phyloP scores from a whole-genome alignment of 352 stramenopile species.

The Pythium biforme region DNA sequence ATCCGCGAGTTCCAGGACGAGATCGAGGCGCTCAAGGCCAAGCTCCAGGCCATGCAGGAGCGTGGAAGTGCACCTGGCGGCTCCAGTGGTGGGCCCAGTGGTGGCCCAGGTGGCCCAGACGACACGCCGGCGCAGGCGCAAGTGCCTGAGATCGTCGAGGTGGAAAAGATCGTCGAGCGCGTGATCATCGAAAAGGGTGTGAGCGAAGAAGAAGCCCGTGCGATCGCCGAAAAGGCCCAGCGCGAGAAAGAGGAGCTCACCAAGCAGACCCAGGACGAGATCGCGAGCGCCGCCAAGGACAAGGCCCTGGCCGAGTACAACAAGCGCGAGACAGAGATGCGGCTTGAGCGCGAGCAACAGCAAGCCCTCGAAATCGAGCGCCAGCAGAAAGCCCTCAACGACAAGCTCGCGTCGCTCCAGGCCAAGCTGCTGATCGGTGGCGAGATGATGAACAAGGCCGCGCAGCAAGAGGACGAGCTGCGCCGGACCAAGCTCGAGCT shows the following conservation, averaged over 20 bases:
- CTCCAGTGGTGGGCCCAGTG: neutral
- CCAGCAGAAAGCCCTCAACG: constrained; percentile 76
- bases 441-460: constrained; percentile 93
- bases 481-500: constrained; percentile 92
- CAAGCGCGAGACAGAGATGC: constrained; percentile 82
- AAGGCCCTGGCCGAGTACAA: constrained; percentile 83
- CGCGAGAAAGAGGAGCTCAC: constrained; percentile 78
- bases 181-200: constrained; percentile 83
- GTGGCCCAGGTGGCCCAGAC: neutral
- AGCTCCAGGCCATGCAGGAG: constrained; percentile 58
- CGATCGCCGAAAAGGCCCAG: constrained; percentile 68
- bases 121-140: constrained; percentile 5
- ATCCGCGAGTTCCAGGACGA: constrained; percentile 97
- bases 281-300: constrained; percentile 71
- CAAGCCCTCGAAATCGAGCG: constrained; percentile 59
- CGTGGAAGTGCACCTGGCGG: constrained; percentile 23
- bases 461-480: constrained; percentile 94
- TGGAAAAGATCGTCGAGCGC: constrained; percentile 84
- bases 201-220: constrained; percentile 73
- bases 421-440: constrained; percentile 91
- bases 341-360: constrained; percentile 87
- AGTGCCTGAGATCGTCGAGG: constrained; percentile 54
- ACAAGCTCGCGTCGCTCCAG: constrained; percentile 91
- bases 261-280: constrained; percentile 64
- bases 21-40: constrained; percentile 92